Percentiles rank a stretch among this genome's conserved stretches.
Evolutionary conservation across 805 yeast genomes (phyloP).

Genomic region (Barnettozyma pratensis): DNA sequence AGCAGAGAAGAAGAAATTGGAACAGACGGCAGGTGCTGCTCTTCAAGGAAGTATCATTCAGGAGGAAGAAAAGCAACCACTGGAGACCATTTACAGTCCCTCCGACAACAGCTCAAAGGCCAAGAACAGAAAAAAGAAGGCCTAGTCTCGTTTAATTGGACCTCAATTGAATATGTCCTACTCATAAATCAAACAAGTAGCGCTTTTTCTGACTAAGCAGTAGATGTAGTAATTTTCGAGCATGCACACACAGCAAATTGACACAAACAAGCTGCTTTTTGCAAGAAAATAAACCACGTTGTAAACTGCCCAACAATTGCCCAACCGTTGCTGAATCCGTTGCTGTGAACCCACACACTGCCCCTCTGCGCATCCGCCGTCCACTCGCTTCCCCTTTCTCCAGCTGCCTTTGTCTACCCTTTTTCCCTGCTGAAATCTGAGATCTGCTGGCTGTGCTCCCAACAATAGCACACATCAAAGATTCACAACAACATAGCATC

Average conservation of each 20-base stretch:
- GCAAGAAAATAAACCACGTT: no score
- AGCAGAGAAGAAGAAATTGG: constrained; percentile 1
- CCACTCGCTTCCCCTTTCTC: background rate
- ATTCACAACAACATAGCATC: background rate
- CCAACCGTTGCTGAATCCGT: background rate
- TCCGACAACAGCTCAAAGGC: background rate
- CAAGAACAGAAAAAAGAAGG: constrained; percentile 5
- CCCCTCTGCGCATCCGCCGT: background rate
- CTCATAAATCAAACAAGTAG: no score
- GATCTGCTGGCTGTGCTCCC: background rate
- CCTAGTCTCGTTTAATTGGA: background rate
- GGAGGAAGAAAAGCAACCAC: background rate
- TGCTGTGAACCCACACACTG: background rate
- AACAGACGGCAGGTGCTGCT: background rate
- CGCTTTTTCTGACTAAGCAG: no score
- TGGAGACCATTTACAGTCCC: no score
- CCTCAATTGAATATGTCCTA: no score
- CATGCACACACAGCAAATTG: no score
- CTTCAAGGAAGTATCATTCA: background rate
- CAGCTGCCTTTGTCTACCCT: background rate
- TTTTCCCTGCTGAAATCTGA: background rate
- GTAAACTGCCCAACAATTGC: no score
- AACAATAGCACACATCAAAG: background rate
- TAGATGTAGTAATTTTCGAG: no score
- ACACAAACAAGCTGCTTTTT: background rate